Evolutionary conservation across 495 filamentous ascomycete genomes (phyloP).

Genomic region (Aspergillus taichungensis): DNA sequence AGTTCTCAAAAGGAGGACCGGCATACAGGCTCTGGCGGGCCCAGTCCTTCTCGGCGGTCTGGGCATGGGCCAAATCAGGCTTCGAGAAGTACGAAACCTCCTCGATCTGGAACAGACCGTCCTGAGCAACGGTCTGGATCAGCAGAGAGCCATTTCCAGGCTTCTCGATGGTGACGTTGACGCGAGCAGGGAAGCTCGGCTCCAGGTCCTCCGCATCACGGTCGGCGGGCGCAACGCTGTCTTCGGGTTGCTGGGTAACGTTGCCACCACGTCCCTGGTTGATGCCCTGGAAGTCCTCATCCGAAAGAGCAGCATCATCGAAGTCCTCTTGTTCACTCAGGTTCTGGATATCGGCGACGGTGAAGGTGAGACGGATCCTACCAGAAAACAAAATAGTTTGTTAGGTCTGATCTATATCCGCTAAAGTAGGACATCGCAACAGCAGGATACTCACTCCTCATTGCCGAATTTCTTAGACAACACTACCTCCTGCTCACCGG

Average conservation of each 20-base stretch:
- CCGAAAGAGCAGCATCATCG: constrained; percentile 35
- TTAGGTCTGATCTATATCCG: neutral
- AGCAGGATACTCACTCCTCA: constrained; percentile 58
- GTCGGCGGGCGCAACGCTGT: constrained; percentile 49
- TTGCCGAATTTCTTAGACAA: constrained; percentile 76
- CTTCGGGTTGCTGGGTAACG: constrained; percentile 48
- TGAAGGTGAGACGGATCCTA: constrained; percentile 88
- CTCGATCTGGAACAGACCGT: constrained; percentile 81
- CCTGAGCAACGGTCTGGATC: constrained; percentile 79
- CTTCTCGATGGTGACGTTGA: constrained; percentile 85
- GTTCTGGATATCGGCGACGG: constrained; percentile 80
- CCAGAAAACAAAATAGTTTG: neutral
- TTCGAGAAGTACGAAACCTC: constrained; percentile 82
- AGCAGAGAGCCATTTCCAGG: constrained; percentile 68
- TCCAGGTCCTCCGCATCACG: constrained; percentile 45
- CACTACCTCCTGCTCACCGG: constrained; percentile 79
- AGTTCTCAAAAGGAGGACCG: constrained; percentile 84
- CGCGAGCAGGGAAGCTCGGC: constrained; percentile 65
- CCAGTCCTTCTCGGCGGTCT: constrained; percentile 60
- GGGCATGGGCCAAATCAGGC: constrained; percentile 56
- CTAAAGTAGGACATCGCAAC: neutral
- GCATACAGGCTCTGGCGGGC: constrained; percentile 69
- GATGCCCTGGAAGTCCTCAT: constrained; percentile 46
- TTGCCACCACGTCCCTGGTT: constrained; percentile 44
- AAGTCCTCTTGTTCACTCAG: constrained; percentile 53